phyloP scores from a whole-genome alignment of 345 rosid genomes.

The Acer campestre region DNA sequence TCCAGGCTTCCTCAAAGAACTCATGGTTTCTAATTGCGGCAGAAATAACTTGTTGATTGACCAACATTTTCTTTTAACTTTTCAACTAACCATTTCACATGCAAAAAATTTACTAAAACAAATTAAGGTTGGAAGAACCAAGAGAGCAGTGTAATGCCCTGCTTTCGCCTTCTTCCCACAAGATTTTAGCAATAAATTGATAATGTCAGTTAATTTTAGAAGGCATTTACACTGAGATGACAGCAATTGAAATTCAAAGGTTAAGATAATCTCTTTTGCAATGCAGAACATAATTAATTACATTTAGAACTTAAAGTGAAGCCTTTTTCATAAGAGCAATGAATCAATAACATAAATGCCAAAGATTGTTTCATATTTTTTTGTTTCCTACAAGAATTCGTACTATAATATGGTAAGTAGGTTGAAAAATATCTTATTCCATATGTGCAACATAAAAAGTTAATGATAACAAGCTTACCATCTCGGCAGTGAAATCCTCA shows the following conservation, averaged over 20 bases:
- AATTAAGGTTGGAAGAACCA: neutral
- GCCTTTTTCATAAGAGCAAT: slow-evolving; percentile 3
- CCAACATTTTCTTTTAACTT: neutral
- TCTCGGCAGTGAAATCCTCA: slow-evolving; percentile 42
- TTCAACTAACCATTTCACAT: neutral
- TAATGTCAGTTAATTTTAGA: neutral
- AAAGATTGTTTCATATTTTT: neutral
- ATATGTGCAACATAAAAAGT: neutral
- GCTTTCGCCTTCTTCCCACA: neutral
- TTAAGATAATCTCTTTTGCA: neutral
- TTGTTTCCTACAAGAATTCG: neutral
- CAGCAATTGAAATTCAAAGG: neutral
- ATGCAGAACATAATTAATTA: neutral
- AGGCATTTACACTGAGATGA: neutral
- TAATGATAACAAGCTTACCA: slow-evolving; percentile 20
- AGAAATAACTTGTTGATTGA: neutral
- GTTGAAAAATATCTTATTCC: slow-evolving; percentile 1
- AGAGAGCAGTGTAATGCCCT: neutral
- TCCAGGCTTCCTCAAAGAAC: neutral
- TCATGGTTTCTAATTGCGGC: neutral
- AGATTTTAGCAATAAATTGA: neutral
- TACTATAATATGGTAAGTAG: neutral
- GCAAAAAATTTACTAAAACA: neutral
- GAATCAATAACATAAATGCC: neutral
- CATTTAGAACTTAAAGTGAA: neutral